A percentile compares a stretch with the other conserved stretches of the same genome.
Conservation (phyloP, 148 eudicot genomes). For the Vaccinium macrocarpon region DNA sequence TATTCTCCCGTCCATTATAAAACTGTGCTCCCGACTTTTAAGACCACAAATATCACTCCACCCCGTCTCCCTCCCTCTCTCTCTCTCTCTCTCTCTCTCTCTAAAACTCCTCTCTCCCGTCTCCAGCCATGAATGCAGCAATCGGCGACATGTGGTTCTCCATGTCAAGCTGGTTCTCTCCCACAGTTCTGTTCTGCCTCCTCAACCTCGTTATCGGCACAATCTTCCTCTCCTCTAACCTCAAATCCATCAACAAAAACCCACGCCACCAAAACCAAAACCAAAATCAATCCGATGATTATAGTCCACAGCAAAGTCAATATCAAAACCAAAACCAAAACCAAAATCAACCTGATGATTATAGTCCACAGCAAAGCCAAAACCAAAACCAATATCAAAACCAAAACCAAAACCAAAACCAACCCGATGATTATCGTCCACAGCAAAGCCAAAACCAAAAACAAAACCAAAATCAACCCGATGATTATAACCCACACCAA, state of each 20-base stretch:
- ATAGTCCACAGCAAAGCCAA: background rate
- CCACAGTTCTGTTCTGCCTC: conserved; percentile 54
- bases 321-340: too few species aligned
- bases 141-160: background rate
- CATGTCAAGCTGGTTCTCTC: conserved; percentile 58
- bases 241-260: conserved; percentile 11
- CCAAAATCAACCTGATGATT: too few species aligned
- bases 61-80: too few species aligned
- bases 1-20: too few species aligned
- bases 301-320: too few species aligned
- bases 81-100: too few species aligned
- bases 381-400: background rate
- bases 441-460: background rate
- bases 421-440: background rate
- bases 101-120: too few species aligned
- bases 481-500: background rate
- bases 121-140: too few species aligned
- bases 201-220: conserved; percentile 53
- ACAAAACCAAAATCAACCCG: background rate
- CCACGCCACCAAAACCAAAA: conserved; percentile 1
- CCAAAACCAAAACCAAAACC: background rate
- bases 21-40: too few species aligned
- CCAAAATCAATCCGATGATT: background rate
- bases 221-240: conserved; percentile 37
- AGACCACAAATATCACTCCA: too few species aligned